Conservation (phyloP, 495 filamentous ascomycete genomes). For the Aspergillus bridgeri region DNA sequence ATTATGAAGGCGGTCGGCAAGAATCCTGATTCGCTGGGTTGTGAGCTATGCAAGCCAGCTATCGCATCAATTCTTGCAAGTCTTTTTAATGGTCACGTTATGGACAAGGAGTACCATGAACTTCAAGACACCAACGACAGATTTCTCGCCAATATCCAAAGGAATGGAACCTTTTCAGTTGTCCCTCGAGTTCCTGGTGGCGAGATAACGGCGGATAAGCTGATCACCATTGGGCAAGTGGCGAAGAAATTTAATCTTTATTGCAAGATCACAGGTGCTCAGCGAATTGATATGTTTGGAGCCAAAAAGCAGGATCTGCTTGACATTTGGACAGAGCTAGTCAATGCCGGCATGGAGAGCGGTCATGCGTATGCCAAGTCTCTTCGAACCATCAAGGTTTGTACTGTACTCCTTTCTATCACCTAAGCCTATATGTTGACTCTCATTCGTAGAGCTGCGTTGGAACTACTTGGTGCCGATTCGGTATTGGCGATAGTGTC, state of each 20-base stretch:
- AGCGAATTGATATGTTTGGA: constrained; percentile 95
- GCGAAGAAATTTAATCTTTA: constrained; percentile 88
- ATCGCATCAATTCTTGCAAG: constrained; percentile 82
- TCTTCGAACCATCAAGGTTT: constrained; percentile 78
- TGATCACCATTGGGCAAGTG: constrained; percentile 84
- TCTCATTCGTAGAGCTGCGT: constrained; percentile 63
- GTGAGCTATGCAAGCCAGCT: constrained; percentile 87
- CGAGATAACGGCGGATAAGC: constrained; percentile 88
- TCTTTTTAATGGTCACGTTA: constrained; percentile 82
- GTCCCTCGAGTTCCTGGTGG: constrained; percentile 82
- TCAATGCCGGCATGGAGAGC: constrained; percentile 91
- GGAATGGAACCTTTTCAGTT: constrained; percentile 91
- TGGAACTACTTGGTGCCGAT: constrained; percentile 92
- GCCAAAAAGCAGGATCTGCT: constrained; percentile 89
- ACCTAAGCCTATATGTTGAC: neutral
- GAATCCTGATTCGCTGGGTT: constrained; percentile 72
- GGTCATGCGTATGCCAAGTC: constrained; percentile 95
- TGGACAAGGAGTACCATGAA: constrained; percentile 70
- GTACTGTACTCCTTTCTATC: neutral
- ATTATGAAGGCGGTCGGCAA: constrained; percentile 83
- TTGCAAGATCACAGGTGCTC: constrained; percentile 93
- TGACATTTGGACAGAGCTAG: constrained; percentile 81
- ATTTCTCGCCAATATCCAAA: constrained; percentile 91
- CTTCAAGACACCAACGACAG: constrained; percentile 93
- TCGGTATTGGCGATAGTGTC: constrained; percentile 92